Evolutionary conservation across 2,329 filamentous ascomycete genomes (phyloP), one percentile per base, ranked within the genome.

Genomic region (Alternaria sp.): DNA sequence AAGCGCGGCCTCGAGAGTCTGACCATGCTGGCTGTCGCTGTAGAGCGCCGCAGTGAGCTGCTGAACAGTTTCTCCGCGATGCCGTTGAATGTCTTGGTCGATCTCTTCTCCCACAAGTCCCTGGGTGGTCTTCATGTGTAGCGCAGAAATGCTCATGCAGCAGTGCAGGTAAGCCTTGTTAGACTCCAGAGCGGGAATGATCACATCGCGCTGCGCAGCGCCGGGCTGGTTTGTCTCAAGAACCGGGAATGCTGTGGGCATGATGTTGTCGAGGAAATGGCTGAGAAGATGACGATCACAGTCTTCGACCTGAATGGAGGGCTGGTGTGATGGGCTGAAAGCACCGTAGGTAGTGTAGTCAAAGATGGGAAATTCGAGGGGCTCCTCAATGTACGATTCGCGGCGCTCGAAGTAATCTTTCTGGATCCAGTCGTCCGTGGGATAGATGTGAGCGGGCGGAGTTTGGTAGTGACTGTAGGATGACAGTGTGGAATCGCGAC

Each of bases 91-190:
- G 77, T 97, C 93, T 67, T 90, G 87, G 81, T 97, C 93, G 63
- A 97, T 90, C 73, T 93, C 89, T 59, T 93, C 91, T 57, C 85
- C 87, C 51, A 87, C 82, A 7, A 90, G 81, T 60, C 87, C 85
- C 76, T 89, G 86, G 0, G 91, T 91, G 3, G 90, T 89, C 85
- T 97, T 97, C 81, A 92, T 89, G 82, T 99, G 96, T 77, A 96
- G 92, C 3, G 94, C 95, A 9, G 96, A 90, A 63, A 96, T 93
- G 84, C 93, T 96, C 66, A 99, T 85, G 82, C 95, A 98, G 84
- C 94, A 97, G 84, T 98, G 94, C 30, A 97, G 86, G 80, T 97
- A 99, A 70, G 90, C 91, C 80, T 92, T 94, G 87, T 98, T 99
- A 72, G 88, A 91, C 78, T 96, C 92, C 32, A 99, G 86, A 8